Conservation (phyloP, 2,329 filamentous ascomycete species). For the Fusarium hostae region DNA sequence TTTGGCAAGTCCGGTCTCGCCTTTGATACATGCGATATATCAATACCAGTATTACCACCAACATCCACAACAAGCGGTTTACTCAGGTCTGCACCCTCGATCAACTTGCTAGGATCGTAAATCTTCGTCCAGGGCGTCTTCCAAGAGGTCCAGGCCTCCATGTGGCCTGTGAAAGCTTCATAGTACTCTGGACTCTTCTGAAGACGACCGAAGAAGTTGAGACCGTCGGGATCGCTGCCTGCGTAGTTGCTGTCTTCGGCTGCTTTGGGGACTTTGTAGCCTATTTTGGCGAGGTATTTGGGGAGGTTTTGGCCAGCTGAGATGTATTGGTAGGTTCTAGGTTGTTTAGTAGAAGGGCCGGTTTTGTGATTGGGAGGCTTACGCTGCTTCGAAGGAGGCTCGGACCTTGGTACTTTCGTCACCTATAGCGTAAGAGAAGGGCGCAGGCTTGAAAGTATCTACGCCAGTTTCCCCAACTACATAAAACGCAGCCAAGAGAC, state of each 20-base stretch:
- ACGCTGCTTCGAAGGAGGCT: constrained; percentile 32
- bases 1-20: neutral
- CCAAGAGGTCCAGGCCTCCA: constrained; percentile 36
- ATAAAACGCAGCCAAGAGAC: constrained; percentile 29
- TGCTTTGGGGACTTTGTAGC: constrained; percentile 19
- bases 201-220: constrained; percentile 32
- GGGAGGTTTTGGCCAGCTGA: constrained; percentile 26
- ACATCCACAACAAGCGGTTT: constrained; percentile 32
- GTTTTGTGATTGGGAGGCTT: rapidly evolving
- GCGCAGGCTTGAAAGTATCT: constrained; percentile 33
- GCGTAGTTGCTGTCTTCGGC: constrained; percentile 24
- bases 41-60: constrained; percentile 32
- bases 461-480: constrained; percentile 25
- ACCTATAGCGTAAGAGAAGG: constrained; percentile 26
- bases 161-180: constrained; percentile 28
- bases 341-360: rapidly evolving
- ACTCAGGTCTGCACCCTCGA: constrained; percentile 2
- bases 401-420: constrained; percentile 34
- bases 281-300: constrained; percentile 27
- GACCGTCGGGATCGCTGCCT: constrained; percentile 7
- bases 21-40: constrained; percentile 25
- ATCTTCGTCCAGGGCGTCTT: constrained; percentile 38
- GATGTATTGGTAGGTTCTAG: constrained; percentile 34
- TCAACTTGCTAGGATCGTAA: constrained; percentile 18
- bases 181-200: constrained; percentile 35